Evolutionary conservation across 768 basidiomycete genomes (phyloP).

Genomic region (Kwoniella newhampshirensis): DNA sequence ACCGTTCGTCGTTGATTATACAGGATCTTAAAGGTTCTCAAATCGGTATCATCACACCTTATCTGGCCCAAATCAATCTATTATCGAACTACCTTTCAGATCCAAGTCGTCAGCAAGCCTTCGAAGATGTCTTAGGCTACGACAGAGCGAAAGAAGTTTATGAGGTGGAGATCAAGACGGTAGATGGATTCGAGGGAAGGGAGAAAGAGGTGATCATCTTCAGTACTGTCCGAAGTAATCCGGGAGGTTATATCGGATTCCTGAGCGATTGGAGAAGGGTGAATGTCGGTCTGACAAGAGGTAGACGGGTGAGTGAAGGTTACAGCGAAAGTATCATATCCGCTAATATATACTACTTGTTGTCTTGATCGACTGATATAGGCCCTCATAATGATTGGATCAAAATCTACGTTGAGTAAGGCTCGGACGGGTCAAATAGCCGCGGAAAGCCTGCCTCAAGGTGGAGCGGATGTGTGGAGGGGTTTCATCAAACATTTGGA

Average conservation of each 20-base stretch:
- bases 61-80: slow-evolving; percentile 78
- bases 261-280: slow-evolving; percentile 78
- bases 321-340: too few relatives aligned
- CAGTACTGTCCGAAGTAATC: slow-evolving; percentile 83
- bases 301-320: slow-evolving; percentile 63
- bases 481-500: slow-evolving; percentile 27
- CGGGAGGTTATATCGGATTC: slow-evolving; percentile 76
- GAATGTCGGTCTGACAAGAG: slow-evolving; percentile 88
- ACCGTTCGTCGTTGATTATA: too few relatives aligned
- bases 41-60: slow-evolving; percentile 91
- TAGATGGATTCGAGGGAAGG: slow-evolving; percentile 90
- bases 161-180: slow-evolving; percentile 81
- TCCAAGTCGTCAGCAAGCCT: slow-evolving; percentile 57
- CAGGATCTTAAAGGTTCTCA: slow-evolving; percentile 67
- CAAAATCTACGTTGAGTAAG: slow-evolving; percentile 32
- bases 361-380: slow-evolving; percentile 10
- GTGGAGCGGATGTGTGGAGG: slow-evolving; percentile 32
- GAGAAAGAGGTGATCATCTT: slow-evolving; percentile 92
- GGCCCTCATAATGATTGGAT: slow-evolving; percentile 46
- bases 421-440: slow-evolving; percentile 17
- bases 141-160: slow-evolving; percentile 66
- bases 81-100: slow-evolving; percentile 66
- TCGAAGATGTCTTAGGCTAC: slow-evolving; percentile 64
- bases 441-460: slow-evolving; percentile 16
- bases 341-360: neutral